Conservation (phyloP, 31 red algal genomes). For the Odonthalia washingtoniensis region DNA sequence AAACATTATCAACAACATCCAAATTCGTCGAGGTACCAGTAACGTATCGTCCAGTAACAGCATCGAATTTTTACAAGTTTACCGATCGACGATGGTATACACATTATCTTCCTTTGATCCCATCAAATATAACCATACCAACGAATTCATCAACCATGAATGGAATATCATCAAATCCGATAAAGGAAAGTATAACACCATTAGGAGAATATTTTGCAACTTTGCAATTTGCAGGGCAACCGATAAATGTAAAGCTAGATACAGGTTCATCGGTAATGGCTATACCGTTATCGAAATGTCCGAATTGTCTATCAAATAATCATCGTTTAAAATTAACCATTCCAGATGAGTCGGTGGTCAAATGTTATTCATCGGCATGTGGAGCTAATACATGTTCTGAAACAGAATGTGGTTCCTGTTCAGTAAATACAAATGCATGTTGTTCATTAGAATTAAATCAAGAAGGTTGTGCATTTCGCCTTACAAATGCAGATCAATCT, state of each 20-base stretch:
- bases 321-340: slow-evolving; percentile 55
- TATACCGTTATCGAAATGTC: slow-evolving; percentile 62
- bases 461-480: slow-evolving; percentile 78
- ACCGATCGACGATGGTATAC: neutral
- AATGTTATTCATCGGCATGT: slow-evolving; percentile 55
- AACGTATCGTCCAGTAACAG: neutral
- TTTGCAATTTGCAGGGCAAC: slow-evolving; percentile 70
- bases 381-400: slow-evolving; percentile 59
- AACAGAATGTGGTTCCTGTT: slow-evolving; percentile 63
- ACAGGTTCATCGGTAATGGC: slow-evolving; percentile 84
- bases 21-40: no score
- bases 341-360: neutral
- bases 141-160: neutral
- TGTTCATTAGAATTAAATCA: slow-evolving; percentile 55
- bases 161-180: slow-evolving; percentile 1
- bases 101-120: neutral
- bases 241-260: slow-evolving; percentile 90
- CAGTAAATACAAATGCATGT: slow-evolving; percentile 59
- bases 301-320: slow-evolving; percentile 63
- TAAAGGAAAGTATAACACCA: slow-evolving; percentile 62
- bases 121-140: neutral
- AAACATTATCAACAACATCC: no score
- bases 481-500: slow-evolving; percentile 79
- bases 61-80: neutral
- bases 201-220: slow-evolving; percentile 89